These are phyloP conservation scores for Clathrospora elynae DNA, from an alignment of 2,329 filamentous ascomycete genomes.

Conservation along the genomic window DNA sequence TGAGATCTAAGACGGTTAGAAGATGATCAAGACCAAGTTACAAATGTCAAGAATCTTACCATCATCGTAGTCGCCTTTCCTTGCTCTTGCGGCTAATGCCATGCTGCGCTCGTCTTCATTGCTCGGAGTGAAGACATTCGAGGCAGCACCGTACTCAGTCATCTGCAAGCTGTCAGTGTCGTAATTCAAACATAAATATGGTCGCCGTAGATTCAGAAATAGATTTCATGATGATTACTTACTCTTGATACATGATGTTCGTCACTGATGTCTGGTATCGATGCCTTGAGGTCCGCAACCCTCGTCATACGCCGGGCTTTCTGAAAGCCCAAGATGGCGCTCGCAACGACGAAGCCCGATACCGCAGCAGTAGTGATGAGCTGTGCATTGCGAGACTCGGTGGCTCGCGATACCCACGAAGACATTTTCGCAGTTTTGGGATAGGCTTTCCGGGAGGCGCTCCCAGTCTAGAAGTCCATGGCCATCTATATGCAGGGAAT, in stretches of 20 bases:
- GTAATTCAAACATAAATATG: no score
- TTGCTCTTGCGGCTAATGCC: slow-evolving; percentile 63
- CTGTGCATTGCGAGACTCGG: slow-evolving; percentile 60
- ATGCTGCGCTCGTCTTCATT: slow-evolving; percentile 64
- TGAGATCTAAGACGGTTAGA: slow-evolving; percentile 66
- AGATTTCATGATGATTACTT: slow-evolving; percentile 23
- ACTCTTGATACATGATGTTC: slow-evolving; percentile 59
- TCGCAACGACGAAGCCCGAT: slow-evolving; percentile 55
- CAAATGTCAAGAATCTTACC: slow-evolving; percentile 44
- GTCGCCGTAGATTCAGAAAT: background rate
- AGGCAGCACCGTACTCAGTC: slow-evolving; percentile 64
- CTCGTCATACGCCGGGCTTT: slow-evolving; percentile 60
- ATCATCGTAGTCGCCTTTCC: slow-evolving; percentile 68
- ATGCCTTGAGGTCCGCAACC: slow-evolving; percentile 63
- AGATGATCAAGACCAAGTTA: background rate
- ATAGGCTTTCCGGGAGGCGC: slow-evolving; percentile 4
- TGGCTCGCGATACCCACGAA: slow-evolving; percentile 53
- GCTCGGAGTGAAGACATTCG: slow-evolving; percentile 47
- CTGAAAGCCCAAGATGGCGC: slow-evolving; percentile 63
- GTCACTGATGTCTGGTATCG: slow-evolving; percentile 62
- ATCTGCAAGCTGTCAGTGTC: slow-evolving; percentile 57
- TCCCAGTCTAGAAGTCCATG: slow-evolving; percentile 2
- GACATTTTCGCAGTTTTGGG: slow-evolving; percentile 45
- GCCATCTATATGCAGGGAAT: slow-evolving; percentile 16
- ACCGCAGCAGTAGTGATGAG: slow-evolving; percentile 71